Evolutionary conservation across 345 rosid genomes (phyloP), one percentile per base, ranked within the genome.

Genomic region (Syzygium aromaticum): DNA sequence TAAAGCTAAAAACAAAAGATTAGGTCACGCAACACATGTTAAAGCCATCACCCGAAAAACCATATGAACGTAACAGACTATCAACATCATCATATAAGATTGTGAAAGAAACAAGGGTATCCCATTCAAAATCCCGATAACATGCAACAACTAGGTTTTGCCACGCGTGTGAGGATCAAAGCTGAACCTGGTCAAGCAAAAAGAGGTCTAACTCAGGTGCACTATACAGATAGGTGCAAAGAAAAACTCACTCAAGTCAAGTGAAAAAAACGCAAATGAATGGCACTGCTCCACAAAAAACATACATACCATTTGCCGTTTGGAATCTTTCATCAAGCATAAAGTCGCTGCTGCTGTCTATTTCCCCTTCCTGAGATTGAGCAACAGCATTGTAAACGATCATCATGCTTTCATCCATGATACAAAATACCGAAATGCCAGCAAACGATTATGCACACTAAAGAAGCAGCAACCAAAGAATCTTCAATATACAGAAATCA

Each of bases 351-450:
- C 83, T 25, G 33, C 89, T 87, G 46, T 87, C 91, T 22, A 87
- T 40, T 90, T 93, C 94, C 64, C 93, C 94, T 82, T 93, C 96
- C 97, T 95, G 91, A 77, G 52, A 91, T 86, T 52, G 51, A 84
- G 59, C 27, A 73, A 73, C 82, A 38, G 49, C 49, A 73, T 38
- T 5, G 49, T 5, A 67, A 67, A 16, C 33, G 22, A 73, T 73
- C 49, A 73, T 19, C 82, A 73, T 38, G 78, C 46, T 67, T 67
- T 33, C 3, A 33, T 2, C 25, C 23, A 67, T 67, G 46, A 67
- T 67, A 15, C 23, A 33, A 67, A 67, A 67, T 40, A 67, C 78
- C 23, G 22, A 67, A 67, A 17, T 33, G 12, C 33, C 7, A 27
- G 5, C 16, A 59, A 67, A 33, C 40, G 78, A 67, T 67, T 67